Base-by-base conservation (phyloP, 2,329 filamentous ascomycete genomes). In the Colletotrichum sp. region DNA sequence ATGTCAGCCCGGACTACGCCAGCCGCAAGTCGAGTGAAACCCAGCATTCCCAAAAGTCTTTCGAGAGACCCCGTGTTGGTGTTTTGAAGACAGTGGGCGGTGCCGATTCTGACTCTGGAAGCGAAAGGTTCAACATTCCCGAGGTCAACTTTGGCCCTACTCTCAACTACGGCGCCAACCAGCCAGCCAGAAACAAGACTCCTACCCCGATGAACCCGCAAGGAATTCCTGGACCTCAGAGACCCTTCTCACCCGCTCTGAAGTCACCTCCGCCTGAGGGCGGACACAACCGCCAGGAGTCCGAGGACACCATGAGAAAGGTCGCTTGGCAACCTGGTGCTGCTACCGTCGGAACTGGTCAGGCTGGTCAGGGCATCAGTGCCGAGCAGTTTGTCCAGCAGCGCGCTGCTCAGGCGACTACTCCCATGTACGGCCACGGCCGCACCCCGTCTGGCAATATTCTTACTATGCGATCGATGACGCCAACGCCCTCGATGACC, bases 111-210 rank as follows among this genome's bases (percentile, higher is more conserved):
- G 77, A 70, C 32, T 79, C 59, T 10, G 55, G 14, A 43, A 68
- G 56, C 71, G 74, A 76, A 55, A 74, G 72, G 56, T 87, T 90
- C 28, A 89, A 91, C 72, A 92, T 98, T 75, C 95, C 95, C 1
- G 86, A 89, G 6, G 91, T 98, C 77, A 93, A 98, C 82, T 98
- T 98, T 84, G 96, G 96, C 0, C 95, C 93, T 7, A 98, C 96
- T 0, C 86, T 95, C 79, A 93, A 94, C 75, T 93, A 95, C 73
- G 85, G 81, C 38, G 85, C 84, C 14, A 77, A 80, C 59, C 76
- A 82, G 21, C 74, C 83, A n/a, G 77, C 82, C 4, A 78, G 82
- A 7, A 83, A 77, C 73, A 85, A 84, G 75, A 79, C 80, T 0
- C 81, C 82, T 1, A 79, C 80, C 1, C 78, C 75, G 1, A 77